Percentiles rank a stretch among this genome's conserved stretches.
Conservation (phyloP, 495 filamentous ascomycete species). For the Tuber aestivum region DNA sequence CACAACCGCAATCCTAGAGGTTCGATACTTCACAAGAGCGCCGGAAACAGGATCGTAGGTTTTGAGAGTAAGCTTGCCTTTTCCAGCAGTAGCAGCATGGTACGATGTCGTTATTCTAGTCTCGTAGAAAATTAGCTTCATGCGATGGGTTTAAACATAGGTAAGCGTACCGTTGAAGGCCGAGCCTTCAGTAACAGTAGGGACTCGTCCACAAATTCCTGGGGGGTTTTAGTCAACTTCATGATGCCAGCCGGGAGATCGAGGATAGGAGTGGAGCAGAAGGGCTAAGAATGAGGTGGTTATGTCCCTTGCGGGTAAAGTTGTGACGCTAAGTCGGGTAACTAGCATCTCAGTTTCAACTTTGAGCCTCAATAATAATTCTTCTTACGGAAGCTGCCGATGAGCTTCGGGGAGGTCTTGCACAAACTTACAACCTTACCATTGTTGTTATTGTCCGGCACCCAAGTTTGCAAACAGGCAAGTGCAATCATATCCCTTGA, state of each 20-base stretch:
- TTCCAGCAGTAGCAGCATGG: conserved; percentile 37
- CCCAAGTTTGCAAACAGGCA: too few relatives aligned
- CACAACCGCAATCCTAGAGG: conserved; percentile 86
- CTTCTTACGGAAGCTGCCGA: background rate
- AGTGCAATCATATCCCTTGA: too few relatives aligned
- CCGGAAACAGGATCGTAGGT: conserved; percentile 82
- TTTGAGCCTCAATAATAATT: conserved; percentile 16
- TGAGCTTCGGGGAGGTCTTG: background rate
- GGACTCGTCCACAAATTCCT: conserved; percentile 53
- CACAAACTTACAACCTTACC: too few relatives aligned
- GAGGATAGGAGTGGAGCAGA: background rate
- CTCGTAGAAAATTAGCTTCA: conserved; percentile 18
- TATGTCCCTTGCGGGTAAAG: background rate
- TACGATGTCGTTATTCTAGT: conserved; percentile 41
- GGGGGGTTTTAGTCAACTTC: conserved; percentile 52
- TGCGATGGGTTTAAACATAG: conserved; percentile 2
- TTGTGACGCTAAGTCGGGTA: background rate
- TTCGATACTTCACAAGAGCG: conserved; percentile 79
- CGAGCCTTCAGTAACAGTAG: conserved; percentile 49
- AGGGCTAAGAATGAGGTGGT: conserved; percentile 8
- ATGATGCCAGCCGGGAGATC: conserved; percentile 34
- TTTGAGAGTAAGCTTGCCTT: conserved; percentile 72
- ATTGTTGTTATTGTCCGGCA: too few relatives aligned
- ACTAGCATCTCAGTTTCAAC: background rate
- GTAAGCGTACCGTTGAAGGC: conserved; percentile 46